Evolutionary conservation across 1,284 basidiomycete species (phyloP), one percentile per base, ranked within the genome.

Genomic region (Phylloporus sp.): DNA sequence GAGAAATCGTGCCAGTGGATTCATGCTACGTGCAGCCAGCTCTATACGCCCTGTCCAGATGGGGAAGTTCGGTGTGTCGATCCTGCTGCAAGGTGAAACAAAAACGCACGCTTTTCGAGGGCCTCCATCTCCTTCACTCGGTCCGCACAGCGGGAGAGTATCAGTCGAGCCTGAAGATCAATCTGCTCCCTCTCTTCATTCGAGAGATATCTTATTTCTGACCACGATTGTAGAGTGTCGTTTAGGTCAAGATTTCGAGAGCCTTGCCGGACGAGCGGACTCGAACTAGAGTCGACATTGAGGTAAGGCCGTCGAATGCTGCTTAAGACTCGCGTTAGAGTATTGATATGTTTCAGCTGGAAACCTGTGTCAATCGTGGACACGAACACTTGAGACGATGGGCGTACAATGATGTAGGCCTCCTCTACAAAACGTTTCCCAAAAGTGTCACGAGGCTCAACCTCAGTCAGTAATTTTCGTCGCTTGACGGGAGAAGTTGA

Each of bases 151-250:
- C 89, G 87, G 58, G 88, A 87, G 62, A 97, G 81, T 58, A 95
- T 90, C 63, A 94, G 84, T 65, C 91, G 89, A 32, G 94, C 90
- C 74, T 96, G 93, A 66, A 95, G 81, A 80, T 97, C 95, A 64
- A 97, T 92, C 76, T 96, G 92, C 78, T 96, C 94, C 58, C 95
- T 82, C 75, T 97, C 94, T 65, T 92, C 87, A 70, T 96, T 94
- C 29, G 86, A 88, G 20, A 97, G 83, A 72, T 90, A 82, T 64
- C 86, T 87, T 52, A 94, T 82, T 61, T 86, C 86, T 18, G 85
- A 77, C 90, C 90, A 94, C 32, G 82, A 79, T 61, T 84, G 81
- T 60, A 85, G 82, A 26, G 79, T 72, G 56, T 80, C 80, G 54
- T 76, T 80, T 17, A 91, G 71, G 76, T 93, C 88, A 59, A 92